Evolutionary conservation across 805 yeast species (phyloP), one percentile per base, ranked within the genome.

Genomic region (Barnettozyma californica): DNA sequence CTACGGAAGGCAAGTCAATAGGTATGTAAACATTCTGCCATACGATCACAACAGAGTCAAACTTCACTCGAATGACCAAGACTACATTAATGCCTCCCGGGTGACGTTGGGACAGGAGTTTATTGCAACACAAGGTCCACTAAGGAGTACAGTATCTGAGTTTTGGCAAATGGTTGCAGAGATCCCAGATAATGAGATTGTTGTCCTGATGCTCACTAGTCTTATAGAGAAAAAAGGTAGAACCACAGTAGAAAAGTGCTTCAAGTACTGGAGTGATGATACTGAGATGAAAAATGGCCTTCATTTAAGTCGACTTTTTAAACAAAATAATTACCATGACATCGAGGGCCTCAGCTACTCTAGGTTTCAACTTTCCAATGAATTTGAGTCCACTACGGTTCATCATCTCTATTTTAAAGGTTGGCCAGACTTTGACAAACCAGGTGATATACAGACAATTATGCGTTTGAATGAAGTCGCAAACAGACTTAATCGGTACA

Each of bases 81-180:
- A 59, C 31, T 59, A 56, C 41, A 59, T 59, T 41, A 59, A 59
- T 41, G 63, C 63, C 6, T 56, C 60, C 5, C 38, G 43, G 5
- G 42, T 59, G 13, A 45, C 40, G 11, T 38, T 20, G 11, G 36
- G 31, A n/a, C 71, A 45, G 27, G 16, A 62, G 23, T 85, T 82
- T 60, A 82, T 86, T 29, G 87, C 89, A 0, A 71, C 85, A 2
- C 95, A 86, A 59, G 95, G 92, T 2, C 99, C 99, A 1, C 69
- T 84, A n/a, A 67, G 64, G 13, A 68, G 70, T 31, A 91, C 98
- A 0, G 74, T 79, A 53, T 80, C 80, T 3, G 96, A 94, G 63
- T 92, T 94, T 61, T 94, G 97, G 97, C 87, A 83, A 53, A 85
- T 90, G 78, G 76, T 87, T 11, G 73, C 79, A 44, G 79, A 83